Conservation (phyloP, 148 eudicot genomes). For the Pouteria glomerata region DNA sequence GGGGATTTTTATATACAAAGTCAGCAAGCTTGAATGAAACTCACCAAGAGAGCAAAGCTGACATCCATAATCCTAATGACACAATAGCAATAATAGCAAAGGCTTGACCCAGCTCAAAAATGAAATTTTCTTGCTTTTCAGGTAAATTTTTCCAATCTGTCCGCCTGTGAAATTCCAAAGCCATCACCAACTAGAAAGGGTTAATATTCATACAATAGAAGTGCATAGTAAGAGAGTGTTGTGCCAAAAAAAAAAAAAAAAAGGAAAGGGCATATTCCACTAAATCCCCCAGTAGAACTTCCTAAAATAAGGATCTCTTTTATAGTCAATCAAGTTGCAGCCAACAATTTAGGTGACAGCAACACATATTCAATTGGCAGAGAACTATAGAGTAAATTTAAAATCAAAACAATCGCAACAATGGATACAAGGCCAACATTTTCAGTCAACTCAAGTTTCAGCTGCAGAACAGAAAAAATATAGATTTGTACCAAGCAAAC, state of each 20-base stretch:
- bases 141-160: slow-evolving; percentile 70
- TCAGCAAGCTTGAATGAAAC: slow-evolving; percentile 15
- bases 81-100: slow-evolving; percentile 63
- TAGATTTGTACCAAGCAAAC: slow-evolving; percentile 14
- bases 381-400: not conserved
- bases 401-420: not conserved
- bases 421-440: not conserved
- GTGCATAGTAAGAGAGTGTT: not conserved
- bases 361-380: not conserved
- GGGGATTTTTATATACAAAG: slow-evolving; percentile 31
- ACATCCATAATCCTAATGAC: slow-evolving; percentile 73
- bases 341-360: not conserved
- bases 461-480: not conserved
- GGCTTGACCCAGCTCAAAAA: slow-evolving; percentile 70
- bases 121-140: slow-evolving; percentile 35
- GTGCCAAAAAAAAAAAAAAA: not conserved
- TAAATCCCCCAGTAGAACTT: not conserved
- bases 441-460: not conserved
- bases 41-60: slow-evolving; percentile 43
- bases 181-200: not conserved
- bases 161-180: slow-evolving; percentile 32
- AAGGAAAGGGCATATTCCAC: not conserved
- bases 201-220: not conserved
- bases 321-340: not conserved
- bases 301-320: not conserved